Conservation (phyloP, 2,329 filamentous ascomycete genomes). For the Phaeosphaeriaceae sp. region DNA sequence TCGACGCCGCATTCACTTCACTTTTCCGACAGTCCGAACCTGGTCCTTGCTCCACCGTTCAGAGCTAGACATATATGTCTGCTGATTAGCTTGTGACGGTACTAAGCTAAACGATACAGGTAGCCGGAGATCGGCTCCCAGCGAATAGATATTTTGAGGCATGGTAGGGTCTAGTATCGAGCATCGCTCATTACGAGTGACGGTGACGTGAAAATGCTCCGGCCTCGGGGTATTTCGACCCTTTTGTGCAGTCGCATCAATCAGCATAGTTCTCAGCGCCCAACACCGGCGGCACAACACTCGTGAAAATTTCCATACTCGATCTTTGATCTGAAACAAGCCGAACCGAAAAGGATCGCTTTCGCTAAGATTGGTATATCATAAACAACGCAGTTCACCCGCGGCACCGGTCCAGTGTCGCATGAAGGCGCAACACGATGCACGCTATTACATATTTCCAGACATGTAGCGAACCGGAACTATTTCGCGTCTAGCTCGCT, state of each 20-base stretch:
- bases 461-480: not conserved
- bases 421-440: not conserved
- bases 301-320: not conserved
- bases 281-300: not conserved
- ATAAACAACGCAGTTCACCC: not conserved
- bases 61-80: not conserved
- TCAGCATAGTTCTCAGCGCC: not conserved
- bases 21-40: not conserved
- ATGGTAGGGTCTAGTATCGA: not conserved
- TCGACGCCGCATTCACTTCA: not conserved
- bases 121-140: not conserved
- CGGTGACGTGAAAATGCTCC: not conserved
- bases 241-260: conserved; percentile 1
- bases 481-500: conserved; percentile 12
- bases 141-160: not conserved
- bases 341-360: not conserved
- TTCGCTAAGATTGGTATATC: conserved; percentile 8
- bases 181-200: not conserved
- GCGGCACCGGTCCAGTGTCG: not conserved
- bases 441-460: not conserved
- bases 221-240: too few relatives aligned
- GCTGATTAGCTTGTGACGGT: not conserved
- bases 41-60: not conserved
- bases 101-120: not conserved
- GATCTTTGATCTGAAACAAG: conserved; percentile 1